Evolutionary conservation across 805 yeast genomes (phyloP).

Genomic region (Spathaspora gorwiae): DNA sequence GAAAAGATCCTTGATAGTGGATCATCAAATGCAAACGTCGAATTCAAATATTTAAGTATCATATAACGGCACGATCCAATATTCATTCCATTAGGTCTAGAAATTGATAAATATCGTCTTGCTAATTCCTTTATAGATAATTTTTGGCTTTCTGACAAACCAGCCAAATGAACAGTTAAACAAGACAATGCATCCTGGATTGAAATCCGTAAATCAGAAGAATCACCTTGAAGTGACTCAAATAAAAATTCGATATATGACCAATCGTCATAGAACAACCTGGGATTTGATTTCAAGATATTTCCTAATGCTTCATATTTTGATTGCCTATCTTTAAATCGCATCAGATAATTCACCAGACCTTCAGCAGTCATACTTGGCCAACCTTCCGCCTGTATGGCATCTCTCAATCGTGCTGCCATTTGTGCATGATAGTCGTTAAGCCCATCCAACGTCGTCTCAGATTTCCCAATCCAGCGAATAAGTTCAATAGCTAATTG

Average conservation of each 20-base stretch:
- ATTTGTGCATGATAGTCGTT: slow-evolving; percentile 37
- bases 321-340: slow-evolving; percentile 46
- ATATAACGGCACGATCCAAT: slow-evolving; percentile 55
- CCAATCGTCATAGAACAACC: slow-evolving; percentile 40
- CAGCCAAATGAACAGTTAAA: slow-evolving; percentile 45
- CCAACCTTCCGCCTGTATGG: slow-evolving; percentile 57
- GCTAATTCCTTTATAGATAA: slow-evolving; percentile 34
- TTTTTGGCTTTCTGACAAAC: slow-evolving; percentile 36
- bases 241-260: slow-evolving; percentile 62
- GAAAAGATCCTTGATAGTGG: slow-evolving; percentile 64
- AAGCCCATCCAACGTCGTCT: slow-evolving; percentile 7
- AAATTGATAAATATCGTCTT: slow-evolving; percentile 25
- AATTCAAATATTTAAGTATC: slow-evolving; percentile 60
- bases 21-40: slow-evolving; percentile 63
- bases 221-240: slow-evolving; percentile 63
- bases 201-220: slow-evolving; percentile 55
- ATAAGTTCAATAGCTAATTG: slow-evolving; percentile 59
- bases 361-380: slow-evolving; percentile 39
- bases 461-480: slow-evolving; percentile 46
- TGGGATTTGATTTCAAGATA: slow-evolving; percentile 46
- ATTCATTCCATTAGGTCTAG: slow-evolving; percentile 11
- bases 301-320: slow-evolving; percentile 80
- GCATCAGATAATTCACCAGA: slow-evolving; percentile 30
- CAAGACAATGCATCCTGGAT: slow-evolving; percentile 69
- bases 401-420: slow-evolving; percentile 50